Base-by-base conservation (phyloP, 306 rosid genomes). In the Herpetospermum pedunculosum region DNA sequence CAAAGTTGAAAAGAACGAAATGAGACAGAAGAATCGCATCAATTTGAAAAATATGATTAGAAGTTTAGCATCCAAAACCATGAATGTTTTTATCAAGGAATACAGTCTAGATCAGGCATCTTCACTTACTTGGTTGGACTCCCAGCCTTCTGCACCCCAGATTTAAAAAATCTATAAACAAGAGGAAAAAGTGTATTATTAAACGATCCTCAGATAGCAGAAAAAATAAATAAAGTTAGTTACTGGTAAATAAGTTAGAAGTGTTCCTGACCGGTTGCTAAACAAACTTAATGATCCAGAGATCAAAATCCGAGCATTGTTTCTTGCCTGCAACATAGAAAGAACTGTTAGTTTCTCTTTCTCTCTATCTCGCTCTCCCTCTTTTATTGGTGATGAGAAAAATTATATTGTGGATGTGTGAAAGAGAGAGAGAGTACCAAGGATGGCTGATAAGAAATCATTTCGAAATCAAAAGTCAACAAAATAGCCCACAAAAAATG, bases 271-370 rank as follows among this genome's bases (percentile, higher is more conserved):
- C 99, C 92, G 78, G 72, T 91, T 88, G 76, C 97, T 87, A 83
- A 94, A 94, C 84, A 91, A 62, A 77, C 88, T 89, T 72, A 91
- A 80, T 28, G 99, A 94, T 65, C 99, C 97, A 75, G 99, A 88
- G 68, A 94, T 85, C 84, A 94, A 80, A 80, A 94, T 79, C 80
- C 99, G 89, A 37, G 99, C 99, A 88, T 88, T 88, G 83, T 94
- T 94, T 84, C 97, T 91, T n/a, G 99, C 99, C 99, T 94, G 80
- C 65, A 53, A 78, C 41, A 49, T 28, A 64, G 6, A 60, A 41
- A 47, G 19, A 62, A 38, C 5, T 19, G 26, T 73, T 9, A 55
- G 9, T 40, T 13, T 30, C n/a, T 49, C 13, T 53, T 12, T 43
- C 48, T 15, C 23, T 25, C 3, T 60, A 21, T 9, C 15, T 69